These are phyloP conservation scores for Aureobasidium zeae DNA, from an alignment of 2,329 filamentous ascomycete genomes.

Conservation along the genomic window DNA sequence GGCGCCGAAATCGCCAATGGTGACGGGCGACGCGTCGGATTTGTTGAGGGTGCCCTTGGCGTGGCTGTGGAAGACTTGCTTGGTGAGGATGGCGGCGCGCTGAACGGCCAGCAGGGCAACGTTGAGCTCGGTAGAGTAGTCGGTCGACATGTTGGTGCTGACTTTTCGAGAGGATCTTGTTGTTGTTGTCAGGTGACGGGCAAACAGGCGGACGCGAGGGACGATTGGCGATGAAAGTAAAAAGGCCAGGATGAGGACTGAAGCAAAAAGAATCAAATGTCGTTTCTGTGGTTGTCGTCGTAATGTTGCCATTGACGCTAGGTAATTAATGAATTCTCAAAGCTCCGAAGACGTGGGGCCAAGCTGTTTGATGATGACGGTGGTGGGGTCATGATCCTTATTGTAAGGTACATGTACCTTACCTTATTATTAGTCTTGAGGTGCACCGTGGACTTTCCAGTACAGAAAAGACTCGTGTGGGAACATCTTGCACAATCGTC, in stretches of 20 bases:
- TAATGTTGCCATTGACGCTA: constrained; percentile 9
- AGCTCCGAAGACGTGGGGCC: constrained; percentile 12
- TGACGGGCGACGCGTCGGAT: constrained; percentile 92
- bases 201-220: constrained; percentile 34
- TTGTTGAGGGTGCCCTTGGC: constrained; percentile 92
- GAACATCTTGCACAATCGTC: too few relatives aligned
- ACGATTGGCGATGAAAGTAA: constrained; percentile 33
- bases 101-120: constrained; percentile 84
- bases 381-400: too few relatives aligned
- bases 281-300: too few relatives aligned
- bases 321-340: constrained; percentile 13
- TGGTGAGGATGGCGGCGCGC: constrained; percentile 66
- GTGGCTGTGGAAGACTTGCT: constrained; percentile 74
- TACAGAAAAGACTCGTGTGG: too few relatives aligned
- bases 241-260: constrained; percentile 34
- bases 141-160: constrained; percentile 34
- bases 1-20: constrained; percentile 94
- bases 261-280: constrained; percentile 18
- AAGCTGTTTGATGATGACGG: constrained; percentile 4
- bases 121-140: constrained; percentile 68
- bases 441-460: too few relatives aligned
- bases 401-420: too few relatives aligned
- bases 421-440: too few relatives aligned
- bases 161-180: constrained; percentile 12
- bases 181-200: constrained; percentile 25